phyloP scores from a whole-genome alignment of 805 yeast genomes.

The Hanseniaspora nectarophila region DNA sequence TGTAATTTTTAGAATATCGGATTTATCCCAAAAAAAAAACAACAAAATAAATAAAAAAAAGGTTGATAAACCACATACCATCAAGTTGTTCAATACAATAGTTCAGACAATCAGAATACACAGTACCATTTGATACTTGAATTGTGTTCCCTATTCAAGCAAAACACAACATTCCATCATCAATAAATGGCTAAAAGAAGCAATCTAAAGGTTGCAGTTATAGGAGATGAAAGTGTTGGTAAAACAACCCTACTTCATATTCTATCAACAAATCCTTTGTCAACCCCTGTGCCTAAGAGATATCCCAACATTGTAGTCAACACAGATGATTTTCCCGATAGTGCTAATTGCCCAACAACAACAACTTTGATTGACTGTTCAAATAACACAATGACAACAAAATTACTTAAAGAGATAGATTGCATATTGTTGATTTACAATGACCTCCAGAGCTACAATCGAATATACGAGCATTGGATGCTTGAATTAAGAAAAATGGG shows the following conservation, averaged over 20 bases:
- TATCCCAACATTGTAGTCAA: conserved; percentile 34
- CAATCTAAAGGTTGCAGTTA: conserved; percentile 57
- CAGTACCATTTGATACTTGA: too few species aligned
- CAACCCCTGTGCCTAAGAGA: conserved; percentile 36
- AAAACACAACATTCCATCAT: neutral
- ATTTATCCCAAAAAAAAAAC: too few species aligned
- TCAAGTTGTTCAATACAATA: too few species aligned
- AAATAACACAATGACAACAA: conserved; percentile 48
- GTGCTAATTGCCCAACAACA: conserved; percentile 47
- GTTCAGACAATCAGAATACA: too few species aligned
- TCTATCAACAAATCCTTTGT: conserved; percentile 32
- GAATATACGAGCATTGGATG: conserved; percentile 89
- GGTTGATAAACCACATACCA: too few species aligned
- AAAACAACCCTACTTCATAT: conserved; percentile 68
- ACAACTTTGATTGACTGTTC: conserved; percentile 75
- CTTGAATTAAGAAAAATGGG: conserved; percentile 87
- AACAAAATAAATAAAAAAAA: too few species aligned
- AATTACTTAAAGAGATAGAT: conserved; percentile 71
- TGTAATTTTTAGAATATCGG: too few species aligned
- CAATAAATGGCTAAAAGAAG: neutral
- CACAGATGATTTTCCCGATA: conserved; percentile 56
- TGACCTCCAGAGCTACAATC: conserved; percentile 88
- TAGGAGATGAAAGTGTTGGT: conserved; percentile 84
- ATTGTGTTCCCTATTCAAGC: too few species aligned
- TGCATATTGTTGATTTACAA: conserved; percentile 91